Evolutionary conservation across 2,329 filamentous ascomycete species (phyloP), one percentile per base, ranked within the genome.

Genomic region (Balansia obtecta): DNA sequence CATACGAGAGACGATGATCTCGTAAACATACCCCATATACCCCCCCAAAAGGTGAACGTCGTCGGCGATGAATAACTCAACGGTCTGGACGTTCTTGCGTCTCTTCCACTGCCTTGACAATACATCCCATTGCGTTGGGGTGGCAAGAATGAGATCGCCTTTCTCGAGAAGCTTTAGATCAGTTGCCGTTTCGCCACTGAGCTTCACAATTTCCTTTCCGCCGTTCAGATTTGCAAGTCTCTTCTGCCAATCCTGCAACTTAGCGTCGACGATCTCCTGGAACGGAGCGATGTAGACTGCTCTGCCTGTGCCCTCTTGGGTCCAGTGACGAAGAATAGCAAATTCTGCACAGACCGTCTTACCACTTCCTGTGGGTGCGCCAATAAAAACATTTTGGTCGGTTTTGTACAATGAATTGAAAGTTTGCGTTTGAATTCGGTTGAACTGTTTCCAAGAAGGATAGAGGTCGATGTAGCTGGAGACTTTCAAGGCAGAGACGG

Each of bases 331-430:
- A 27, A 98, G 72, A 46, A 98, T 73, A 7, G 93, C 86, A 68
- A 98, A 93, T 65, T 98, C 93, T 2, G 93, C 93, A 63, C 93
- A 97, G 2, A 96, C 83, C 1, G 93, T 97, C 76, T 98, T 98
- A 52, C 93, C 93, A 63, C 88, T 95, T 42, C 93, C 91, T 9
- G 90, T 90, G 1, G 93, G 85, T n/a, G 91, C 85, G 44, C 88
- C 90, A 55, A 98, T 72, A 55, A 98, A 88, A 20, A 96, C 89
- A 60, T 94, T 97, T 59, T 97, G 88, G 63, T 97, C 87, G 0
- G 87, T 86, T 45, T 86, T 84, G 64, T 88, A 97, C 0, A 98
- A 72, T 1, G 90, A 89, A 63, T 95, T 95, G 74, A 97, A 98
- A 0, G 88, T 88, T 65, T 98, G 93, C 0, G 93, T 96, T 67